Evolutionary conservation across 352 stramenopile genomes (phyloP).

Genomic region (Globisporangium orthogonon): DNA sequence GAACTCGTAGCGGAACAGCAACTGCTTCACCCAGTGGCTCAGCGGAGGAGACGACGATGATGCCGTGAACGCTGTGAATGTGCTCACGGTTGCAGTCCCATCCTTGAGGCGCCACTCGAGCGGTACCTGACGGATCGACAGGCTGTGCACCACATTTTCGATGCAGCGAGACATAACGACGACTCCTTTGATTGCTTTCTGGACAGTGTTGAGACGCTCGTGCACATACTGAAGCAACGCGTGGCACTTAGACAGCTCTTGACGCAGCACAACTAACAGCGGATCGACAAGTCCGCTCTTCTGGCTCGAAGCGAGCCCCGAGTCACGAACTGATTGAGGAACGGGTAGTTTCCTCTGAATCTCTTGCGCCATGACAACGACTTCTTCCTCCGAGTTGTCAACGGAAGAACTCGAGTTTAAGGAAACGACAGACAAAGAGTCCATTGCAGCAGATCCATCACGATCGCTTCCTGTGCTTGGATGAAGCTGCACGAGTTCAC

Average conservation of each 20-base stretch:
- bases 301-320: neutral
- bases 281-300: conserved; percentile 26
- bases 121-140: conserved; percentile 48
- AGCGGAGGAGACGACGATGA: conserved; percentile 15
- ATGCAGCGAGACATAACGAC: conserved; percentile 45
- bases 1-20: conserved; percentile 52
- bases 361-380: conserved; percentile 13
- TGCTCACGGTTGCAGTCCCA: conserved; percentile 15
- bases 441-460: neutral
- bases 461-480: conserved; percentile 3
- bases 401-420: conserved; percentile 1
- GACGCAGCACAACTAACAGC: conserved; percentile 54
- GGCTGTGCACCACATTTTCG: conserved; percentile 47
- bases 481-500: conserved; percentile 35
- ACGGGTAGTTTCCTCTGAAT: conserved; percentile 23
- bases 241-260: conserved; percentile 56
- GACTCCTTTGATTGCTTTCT: conserved; percentile 52
- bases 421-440: conserved; percentile 22
- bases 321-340: neutral
- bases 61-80: conserved; percentile 8
- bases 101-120: conserved; percentile 44
- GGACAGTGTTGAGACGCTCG: conserved; percentile 30
- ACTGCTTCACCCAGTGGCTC: conserved; percentile 44
- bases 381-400: conserved; percentile 10
- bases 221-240: conserved; percentile 33